phyloP scores from a whole-genome alignment of 2,329 filamentous ascomycete genomes.

The Fusarium globosum region DNA sequence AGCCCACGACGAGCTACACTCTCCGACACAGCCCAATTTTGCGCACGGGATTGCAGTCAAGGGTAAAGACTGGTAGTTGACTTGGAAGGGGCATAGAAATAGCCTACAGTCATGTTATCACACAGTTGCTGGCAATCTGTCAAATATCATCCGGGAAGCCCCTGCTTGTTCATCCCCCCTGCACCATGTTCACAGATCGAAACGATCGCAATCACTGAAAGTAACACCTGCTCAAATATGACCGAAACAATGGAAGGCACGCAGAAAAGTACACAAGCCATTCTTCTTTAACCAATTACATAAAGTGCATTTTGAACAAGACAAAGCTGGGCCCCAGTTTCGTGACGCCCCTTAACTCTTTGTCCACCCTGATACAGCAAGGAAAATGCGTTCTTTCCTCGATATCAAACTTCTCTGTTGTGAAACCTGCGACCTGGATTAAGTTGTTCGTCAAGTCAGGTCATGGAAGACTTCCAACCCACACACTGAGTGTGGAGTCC shows the following conservation, averaged over 20 bases:
- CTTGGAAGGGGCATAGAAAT: neutral
- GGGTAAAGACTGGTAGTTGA: too few species aligned
- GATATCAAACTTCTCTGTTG: neutral
- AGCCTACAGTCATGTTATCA: too few species aligned
- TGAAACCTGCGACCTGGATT: rapidly evolving
- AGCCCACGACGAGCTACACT: neutral
- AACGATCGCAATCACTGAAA: neutral
- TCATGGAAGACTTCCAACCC: neutral
- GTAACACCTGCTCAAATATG: neutral
- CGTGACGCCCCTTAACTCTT: neutral
- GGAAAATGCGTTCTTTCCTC: neutral
- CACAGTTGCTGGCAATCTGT: neutral
- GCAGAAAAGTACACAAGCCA: too few species aligned
- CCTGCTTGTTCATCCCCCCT: neutral
- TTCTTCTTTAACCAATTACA: neutral
- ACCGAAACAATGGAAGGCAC: too few species aligned
- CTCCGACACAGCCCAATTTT: neutral
- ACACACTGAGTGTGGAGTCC: rapidly evolving
- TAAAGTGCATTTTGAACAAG: neutral
- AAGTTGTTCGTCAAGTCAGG: neutral
- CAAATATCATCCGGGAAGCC: neutral
- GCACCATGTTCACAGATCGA: neutral
- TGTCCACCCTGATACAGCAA: neutral
- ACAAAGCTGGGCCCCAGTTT: neutral
- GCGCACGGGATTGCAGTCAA: neutral